A percentile compares a stretch with the other conserved stretches of the same genome.
These are phyloP conservation scores for Apiospora malaysiana DNA, from an alignment of 2,329 filamentous ascomycete genomes.

Conservation along the genomic window DNA sequence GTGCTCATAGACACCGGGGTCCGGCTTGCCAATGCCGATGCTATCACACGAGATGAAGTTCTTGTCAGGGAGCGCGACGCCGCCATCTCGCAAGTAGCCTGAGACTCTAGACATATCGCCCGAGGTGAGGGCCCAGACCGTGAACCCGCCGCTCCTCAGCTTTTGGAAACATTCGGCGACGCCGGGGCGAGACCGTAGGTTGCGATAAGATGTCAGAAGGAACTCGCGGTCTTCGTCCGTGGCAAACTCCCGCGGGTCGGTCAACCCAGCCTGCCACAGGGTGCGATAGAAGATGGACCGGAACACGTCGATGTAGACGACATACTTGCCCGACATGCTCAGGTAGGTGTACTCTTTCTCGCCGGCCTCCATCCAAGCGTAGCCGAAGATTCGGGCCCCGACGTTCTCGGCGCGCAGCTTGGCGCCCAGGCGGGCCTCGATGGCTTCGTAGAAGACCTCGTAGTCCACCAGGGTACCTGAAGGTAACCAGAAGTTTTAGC, in stretches of 20 bases:
- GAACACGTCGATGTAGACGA: conserved; percentile 49
- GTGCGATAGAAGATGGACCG: conserved; percentile 54
- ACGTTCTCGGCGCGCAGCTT: conserved; percentile 46
- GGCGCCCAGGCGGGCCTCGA: conserved; percentile 48
- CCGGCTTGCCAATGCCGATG: conserved; percentile 56
- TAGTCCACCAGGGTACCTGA: conserved; percentile 51
- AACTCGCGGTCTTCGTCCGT: conserved; percentile 48
- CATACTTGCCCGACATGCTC: conserved; percentile 49
- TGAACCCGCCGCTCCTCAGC: conserved; percentile 53
- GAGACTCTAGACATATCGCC: conserved; percentile 55
- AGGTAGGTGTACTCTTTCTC: conserved; percentile 59
- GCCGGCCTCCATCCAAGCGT: conserved; percentile 51
- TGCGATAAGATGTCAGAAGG: conserved; percentile 45
- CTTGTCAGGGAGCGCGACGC: conserved; percentile 54
- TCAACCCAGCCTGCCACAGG: conserved; percentile 49
- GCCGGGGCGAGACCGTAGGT: conserved; percentile 45
- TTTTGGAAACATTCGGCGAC: conserved; percentile 47
- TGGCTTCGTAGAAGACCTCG: conserved; percentile 47
- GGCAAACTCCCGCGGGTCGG: conserved; percentile 48
- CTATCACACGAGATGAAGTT: conserved; percentile 59
- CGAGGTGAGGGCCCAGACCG: conserved; percentile 59
- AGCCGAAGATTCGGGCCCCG: conserved; percentile 49
- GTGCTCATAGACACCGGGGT: conserved; percentile 50
- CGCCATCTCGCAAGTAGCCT: conserved; percentile 55
- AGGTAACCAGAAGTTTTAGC: background rate